A percentile compares a stretch with the other conserved stretches of the same genome.
Conservation (phyloP, 1,284 basidiomycete species). For the Fomitopsis pinicola region DNA sequence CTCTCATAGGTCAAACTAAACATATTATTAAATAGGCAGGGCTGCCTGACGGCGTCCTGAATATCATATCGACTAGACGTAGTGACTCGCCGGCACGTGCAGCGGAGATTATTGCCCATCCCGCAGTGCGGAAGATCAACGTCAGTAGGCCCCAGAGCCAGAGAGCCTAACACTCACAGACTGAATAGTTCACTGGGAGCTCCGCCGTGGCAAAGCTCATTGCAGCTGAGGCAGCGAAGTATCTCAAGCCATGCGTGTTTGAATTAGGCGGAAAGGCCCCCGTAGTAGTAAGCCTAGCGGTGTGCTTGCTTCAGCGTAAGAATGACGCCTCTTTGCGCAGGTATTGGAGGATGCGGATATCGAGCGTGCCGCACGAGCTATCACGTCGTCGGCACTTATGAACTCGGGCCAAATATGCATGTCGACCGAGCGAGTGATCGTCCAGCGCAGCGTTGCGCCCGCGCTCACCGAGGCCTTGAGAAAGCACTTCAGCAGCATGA, state of each 20-base stretch:
- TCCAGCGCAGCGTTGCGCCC: constrained; percentile 12
- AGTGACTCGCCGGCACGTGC: constrained; percentile 9
- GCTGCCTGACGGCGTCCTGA: constrained; percentile 14
- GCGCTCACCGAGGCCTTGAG: constrained; percentile 21
- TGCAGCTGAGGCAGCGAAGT: constrained; percentile 16
- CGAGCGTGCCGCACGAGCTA: constrained; percentile 47
- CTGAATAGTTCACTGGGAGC: constrained; percentile 19
- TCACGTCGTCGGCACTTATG: constrained; percentile 54
- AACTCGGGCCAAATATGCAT: constrained; percentile 71
- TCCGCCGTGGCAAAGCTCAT: constrained; percentile 15
- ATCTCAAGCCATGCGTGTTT: constrained; percentile 17
- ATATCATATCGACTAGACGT: constrained; percentile 9
- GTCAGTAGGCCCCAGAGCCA: too few species aligned
- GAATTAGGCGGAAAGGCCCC: constrained; percentile 51
- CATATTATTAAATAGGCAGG: too few species aligned
- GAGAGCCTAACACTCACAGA: too few species aligned
- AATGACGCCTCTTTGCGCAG: constrained; percentile 25
- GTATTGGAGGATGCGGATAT: constrained; percentile 62
- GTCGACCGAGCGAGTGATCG: constrained; percentile 62
- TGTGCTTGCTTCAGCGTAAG: too few species aligned
- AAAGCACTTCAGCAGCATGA: constrained; percentile 33
- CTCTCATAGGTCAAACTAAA: too few species aligned
- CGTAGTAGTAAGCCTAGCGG: constrained; percentile 52
- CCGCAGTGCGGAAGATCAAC: constrained; percentile 13
- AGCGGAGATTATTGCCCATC: constrained; percentile 17